Base-by-base conservation (phyloP, 1,284 basidiomycete genomes). In the Ceratobasidium sp. region DNA sequence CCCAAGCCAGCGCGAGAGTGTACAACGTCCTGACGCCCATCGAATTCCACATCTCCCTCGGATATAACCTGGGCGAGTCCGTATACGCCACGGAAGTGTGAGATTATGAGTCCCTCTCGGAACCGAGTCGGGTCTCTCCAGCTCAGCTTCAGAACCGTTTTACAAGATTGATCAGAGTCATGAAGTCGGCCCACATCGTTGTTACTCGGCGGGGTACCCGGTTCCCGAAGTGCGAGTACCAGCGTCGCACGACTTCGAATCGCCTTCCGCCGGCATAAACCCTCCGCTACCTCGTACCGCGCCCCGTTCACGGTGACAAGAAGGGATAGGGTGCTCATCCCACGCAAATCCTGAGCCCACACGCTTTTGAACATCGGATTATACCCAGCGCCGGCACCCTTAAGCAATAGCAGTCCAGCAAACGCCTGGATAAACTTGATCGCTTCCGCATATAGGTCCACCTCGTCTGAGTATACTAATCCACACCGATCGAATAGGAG, bases 401-500 rank as follows among this genome's bases (percentile, higher is more conserved):
- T 29, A 1, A 51, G 15, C 47, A 66, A n/a, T 2, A 66, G 33
- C 17, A 66, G 50, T 7, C 47, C 48, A 22, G 64, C 50, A n/a
- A 66, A 36, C 1, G 64, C 47, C 2, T 50, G 24, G 2, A 33
- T 53, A 41, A 66, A 66, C 27, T 17, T 9, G 11, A 29, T 11
- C 1, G 31, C 2, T 0, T 53, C 2, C 9, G 27, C n/a, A 9
- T 29, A 22, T 7, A 66, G 17, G 48, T 66, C 50, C 5, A 66
- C 24, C 5, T 31, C 17, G 14, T n/a, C 19, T n/a, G 64, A 66
- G 17, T 66, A 66, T 29, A 66, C 29, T 4, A 66, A 8, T 3
- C 64, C 64, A n/a, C 48, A 29, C 31, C 64, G 64, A 29, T 66
- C 64, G 31, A 53, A 66, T 3, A n/a, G 64, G 1, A 66, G 47